Evolutionary conservation across 2,329 filamentous ascomycete genomes (phyloP).

Genomic region (Penicillium sp.): DNA sequence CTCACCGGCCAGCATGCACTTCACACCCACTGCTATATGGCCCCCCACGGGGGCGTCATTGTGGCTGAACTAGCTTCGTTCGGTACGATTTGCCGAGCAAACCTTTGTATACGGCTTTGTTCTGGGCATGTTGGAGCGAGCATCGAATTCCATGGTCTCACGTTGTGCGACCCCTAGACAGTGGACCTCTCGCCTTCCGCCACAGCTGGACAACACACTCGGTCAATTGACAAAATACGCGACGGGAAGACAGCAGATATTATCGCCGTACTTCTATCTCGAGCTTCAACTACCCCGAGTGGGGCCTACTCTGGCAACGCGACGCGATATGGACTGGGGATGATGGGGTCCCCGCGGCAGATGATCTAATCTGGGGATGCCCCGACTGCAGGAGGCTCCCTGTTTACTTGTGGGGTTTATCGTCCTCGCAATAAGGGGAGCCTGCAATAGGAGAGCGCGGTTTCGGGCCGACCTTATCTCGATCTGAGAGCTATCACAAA

Average conservation of each 20-base stretch:
- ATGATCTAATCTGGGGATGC: conserved; percentile 8
- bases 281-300: conserved; percentile 4
- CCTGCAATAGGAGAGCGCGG: conserved; percentile 1
- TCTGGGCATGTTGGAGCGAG: conserved; percentile 6
- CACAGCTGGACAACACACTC: conserved; percentile 1
- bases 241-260: not conserved
- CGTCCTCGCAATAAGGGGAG: conserved; percentile 1
- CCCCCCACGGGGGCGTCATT: conserved; percentile 9
- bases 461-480: conserved; percentile 3
- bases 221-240: not conserved
- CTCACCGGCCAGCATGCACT: conserved; percentile 9
- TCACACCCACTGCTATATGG: conserved; percentile 1
- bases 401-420: conserved; percentile 8
- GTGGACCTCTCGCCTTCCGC: conserved; percentile 4
- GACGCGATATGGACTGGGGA: not conserved
- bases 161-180: conserved; percentile 1
- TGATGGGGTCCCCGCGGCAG: conserved; percentile 1
- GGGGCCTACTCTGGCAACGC: not conserved
- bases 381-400: conserved; percentile 10
- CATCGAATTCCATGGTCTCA: not conserved
- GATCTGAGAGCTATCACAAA: not conserved
- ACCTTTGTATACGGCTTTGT: not conserved
- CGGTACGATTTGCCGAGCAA: conserved; percentile 3
- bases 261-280: not conserved
- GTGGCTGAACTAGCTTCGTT: conserved; percentile 19